Evolutionary conservation across 2,329 filamentous ascomycete genomes (phyloP), one percentile per base, ranked within the genome.

Genomic region (Colletotrichum karsti): DNA sequence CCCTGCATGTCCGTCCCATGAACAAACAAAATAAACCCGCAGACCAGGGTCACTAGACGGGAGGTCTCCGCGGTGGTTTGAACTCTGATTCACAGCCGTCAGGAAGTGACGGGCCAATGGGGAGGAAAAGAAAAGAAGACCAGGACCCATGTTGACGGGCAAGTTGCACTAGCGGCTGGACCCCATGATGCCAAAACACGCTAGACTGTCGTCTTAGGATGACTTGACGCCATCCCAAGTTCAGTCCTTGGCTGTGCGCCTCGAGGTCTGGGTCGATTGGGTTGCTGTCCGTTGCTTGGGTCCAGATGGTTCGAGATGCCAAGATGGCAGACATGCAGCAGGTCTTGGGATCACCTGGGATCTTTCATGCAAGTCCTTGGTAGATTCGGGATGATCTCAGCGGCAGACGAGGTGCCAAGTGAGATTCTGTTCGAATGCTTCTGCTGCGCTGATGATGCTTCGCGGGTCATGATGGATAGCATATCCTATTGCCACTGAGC

Each of bases 181-280:
- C 53, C n/a, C 60, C 64, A 54, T 50, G 64, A 64, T 26, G 53
- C 35, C 60, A 62, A 58, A 67, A 64, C 60, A 67, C 53, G 64
- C 59, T 42, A 41, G 44, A 24, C 37, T 41, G 35, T n/a, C 30
- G 28, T 30, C 28, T 58, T 67, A 13, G 59, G 44, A 53, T 46
- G 60, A 58, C 35, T 63, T 63, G 60, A 58, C 33, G 60, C 60
- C 64, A 64, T 64, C 53, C 44, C 51, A 58, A 54, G 46, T 48
- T 18, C 12, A 33, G 30, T 18, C 44, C 48, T 48, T 62, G 35
- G 59, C 42, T 28, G 22, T 28, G 37, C 20, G 30, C 18, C 42
- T 24, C 12, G 3, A 12, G 18, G 28, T 35, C 33, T 42, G 44
- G 30, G 9, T 30, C 35, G 58, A 22, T 46, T 41, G 20, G 56